phyloP scores from a whole-genome alignment of 2,329 filamentous ascomycete genomes.

The Neobulgaria alba region DNA sequence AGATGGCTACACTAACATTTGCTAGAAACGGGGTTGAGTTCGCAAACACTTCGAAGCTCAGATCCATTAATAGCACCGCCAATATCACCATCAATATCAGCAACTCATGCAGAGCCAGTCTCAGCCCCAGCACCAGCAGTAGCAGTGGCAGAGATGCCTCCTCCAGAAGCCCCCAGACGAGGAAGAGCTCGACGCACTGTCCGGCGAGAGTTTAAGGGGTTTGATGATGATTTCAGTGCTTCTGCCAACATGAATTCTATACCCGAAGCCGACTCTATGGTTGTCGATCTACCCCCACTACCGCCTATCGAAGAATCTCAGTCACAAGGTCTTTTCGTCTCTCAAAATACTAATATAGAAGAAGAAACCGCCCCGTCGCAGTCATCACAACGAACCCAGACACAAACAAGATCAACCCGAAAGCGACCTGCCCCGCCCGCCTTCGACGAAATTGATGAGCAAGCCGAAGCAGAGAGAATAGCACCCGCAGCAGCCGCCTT shows the following conservation, averaged over 20 bases:
- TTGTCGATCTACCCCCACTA: constrained; percentile 21
- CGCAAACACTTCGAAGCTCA: constrained; percentile 9
- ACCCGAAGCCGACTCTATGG: constrained; percentile 28
- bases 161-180: constrained; percentile 13
- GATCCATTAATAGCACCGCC: too few relatives aligned
- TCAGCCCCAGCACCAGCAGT: constrained; percentile 1
- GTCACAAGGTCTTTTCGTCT: constrained; percentile 45
- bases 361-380: not conserved
- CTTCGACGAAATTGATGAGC: constrained; percentile 19
- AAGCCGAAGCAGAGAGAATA: constrained; percentile 53
- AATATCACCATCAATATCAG: too few relatives aligned
- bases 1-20: not conserved
- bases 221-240: constrained; percentile 42
- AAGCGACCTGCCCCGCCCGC: constrained; percentile 40
- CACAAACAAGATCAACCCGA: constrained; percentile 10
- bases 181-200: constrained; percentile 34
- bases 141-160: constrained; percentile 8
- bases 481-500: constrained; percentile 69
- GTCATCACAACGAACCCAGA: constrained; percentile 10
- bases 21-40: constrained; percentile 9
- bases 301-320: constrained; percentile 11
- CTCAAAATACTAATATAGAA: constrained; percentile 31
- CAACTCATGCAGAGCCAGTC: too few relatives aligned
- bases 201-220: constrained; percentile 62
- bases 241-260: constrained; percentile 24